Evolutionary conservation across 2,329 filamentous ascomycete genomes (phyloP).

Genomic region (Paraphoma sp.): DNA sequence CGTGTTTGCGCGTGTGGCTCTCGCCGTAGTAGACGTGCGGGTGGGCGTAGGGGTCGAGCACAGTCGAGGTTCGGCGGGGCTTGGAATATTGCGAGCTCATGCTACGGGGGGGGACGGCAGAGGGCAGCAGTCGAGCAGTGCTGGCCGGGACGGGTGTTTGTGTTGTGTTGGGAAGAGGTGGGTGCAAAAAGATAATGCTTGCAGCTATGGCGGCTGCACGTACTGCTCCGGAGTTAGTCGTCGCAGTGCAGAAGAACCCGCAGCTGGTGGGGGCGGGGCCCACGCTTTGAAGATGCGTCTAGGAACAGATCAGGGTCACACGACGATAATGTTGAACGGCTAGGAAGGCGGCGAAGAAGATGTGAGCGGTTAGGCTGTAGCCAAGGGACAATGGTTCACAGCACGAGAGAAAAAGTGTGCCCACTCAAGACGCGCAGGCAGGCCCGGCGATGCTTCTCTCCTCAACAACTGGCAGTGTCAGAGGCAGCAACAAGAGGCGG

Average conservation of each 20-base stretch:
- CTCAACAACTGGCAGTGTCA: neutral
- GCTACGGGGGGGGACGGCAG: slow-evolving; percentile 37
- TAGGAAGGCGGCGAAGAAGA: slow-evolving; percentile 13
- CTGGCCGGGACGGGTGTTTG: neutral
- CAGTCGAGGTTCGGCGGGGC: slow-evolving; percentile 49
- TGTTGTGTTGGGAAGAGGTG: slow-evolving; percentile 8
- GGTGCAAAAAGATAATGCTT: slow-evolving; percentile 21
- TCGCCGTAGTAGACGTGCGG: slow-evolving; percentile 67
- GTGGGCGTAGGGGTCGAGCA: slow-evolving; percentile 63
- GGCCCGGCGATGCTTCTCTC: neutral
- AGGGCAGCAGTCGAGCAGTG: slow-evolving; percentile 15
- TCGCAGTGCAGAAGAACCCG: neutral
- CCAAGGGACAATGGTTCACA: slow-evolving; percentile 3
- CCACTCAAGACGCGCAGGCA: neutral
- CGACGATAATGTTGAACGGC: slow-evolving; percentile 14
- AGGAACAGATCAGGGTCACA: slow-evolving; percentile 17
- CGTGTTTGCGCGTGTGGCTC: slow-evolving; percentile 54
- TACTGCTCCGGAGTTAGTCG: slow-evolving; percentile 12
- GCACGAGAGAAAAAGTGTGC: neutral
- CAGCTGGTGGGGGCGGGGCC: slow-evolving; percentile 20
- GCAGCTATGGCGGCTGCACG: slow-evolving; percentile 1
- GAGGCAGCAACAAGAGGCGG: neutral
- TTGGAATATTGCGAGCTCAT: slow-evolving; percentile 51
- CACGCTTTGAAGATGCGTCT: slow-evolving; percentile 21
- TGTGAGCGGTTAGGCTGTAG: slow-evolving; percentile 1